phyloP scores from a whole-genome alignment of 2,329 filamentous ascomycete genomes.

The Lasiodiplodia gonubiensis region DNA sequence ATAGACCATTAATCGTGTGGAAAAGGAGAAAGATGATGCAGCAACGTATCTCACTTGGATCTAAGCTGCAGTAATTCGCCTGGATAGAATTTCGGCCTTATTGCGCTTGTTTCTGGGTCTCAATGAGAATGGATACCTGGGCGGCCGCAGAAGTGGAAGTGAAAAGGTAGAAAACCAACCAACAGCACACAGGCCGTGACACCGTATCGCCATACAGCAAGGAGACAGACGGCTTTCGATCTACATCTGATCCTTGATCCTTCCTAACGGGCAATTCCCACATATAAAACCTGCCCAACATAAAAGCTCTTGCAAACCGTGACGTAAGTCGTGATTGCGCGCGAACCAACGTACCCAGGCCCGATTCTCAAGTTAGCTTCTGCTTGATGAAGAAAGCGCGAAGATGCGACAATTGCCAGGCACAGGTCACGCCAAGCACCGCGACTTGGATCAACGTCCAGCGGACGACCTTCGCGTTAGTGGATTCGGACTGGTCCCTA shows the following conservation, averaged over 20 bases:
- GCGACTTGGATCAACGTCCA: slow-evolving; percentile 93
- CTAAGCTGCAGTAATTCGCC: neutral
- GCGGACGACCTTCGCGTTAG: slow-evolving; percentile 87
- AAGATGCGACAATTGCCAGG: slow-evolving; percentile 96
- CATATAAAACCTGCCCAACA: neutral
- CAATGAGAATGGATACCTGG: neutral
- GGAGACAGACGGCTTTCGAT: slow-evolving; percentile 2
- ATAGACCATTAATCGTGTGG: neutral
- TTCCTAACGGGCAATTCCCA: neutral
- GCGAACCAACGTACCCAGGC: neutral
- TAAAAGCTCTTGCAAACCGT: neutral
- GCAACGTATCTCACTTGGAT: neutral
- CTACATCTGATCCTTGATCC: neutral
- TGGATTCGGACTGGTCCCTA: slow-evolving; percentile 93
- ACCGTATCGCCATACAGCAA: neutral
- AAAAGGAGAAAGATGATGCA: neutral
- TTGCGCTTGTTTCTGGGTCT: neutral
- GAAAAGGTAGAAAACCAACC: neutral
- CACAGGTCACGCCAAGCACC: slow-evolving; percentile 84
- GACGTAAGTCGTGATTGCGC: slow-evolving; percentile 17
- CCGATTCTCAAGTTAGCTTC: slow-evolving; percentile 79
- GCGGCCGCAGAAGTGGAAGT: neutral
- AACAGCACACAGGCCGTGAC: neutral
- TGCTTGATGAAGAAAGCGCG: slow-evolving; percentile 99
- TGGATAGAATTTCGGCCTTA: neutral